phyloP scores from a whole-genome alignment of 2,329 filamentous ascomycete genomes.

The Knufia fluminis region DNA sequence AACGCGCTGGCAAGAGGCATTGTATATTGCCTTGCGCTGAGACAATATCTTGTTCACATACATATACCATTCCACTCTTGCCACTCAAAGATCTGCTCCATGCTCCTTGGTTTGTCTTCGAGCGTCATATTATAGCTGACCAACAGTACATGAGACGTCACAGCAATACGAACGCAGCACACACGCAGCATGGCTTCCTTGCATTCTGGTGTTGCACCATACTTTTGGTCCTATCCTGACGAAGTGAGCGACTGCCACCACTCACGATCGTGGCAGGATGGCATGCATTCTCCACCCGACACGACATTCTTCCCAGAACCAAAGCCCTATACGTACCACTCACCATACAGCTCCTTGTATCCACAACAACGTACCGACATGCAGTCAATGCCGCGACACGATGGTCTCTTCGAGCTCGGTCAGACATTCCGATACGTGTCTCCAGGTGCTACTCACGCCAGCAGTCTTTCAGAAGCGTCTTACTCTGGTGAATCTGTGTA shows the following conservation, averaged over 20 bases:
- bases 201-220: background rate
- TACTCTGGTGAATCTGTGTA: background rate
- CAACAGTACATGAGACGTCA: background rate
- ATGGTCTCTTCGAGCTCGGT: background rate
- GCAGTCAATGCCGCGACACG: background rate
- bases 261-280: background rate
- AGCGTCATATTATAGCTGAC: background rate
- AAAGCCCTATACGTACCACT: background rate
- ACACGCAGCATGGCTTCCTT: background rate
- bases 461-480: slow-evolving; percentile 4
- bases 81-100: background rate
- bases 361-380: background rate
- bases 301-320: background rate
- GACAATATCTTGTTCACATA: background rate
- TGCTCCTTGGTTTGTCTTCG: background rate
- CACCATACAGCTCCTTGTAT: background rate
- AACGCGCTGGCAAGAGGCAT: background rate
- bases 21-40: background rate
- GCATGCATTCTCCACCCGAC: background rate
- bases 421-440: background rate
- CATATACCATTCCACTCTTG: background rate
- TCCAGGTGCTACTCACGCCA: background rate
- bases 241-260: background rate
- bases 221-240: background rate
- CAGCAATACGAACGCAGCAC: background rate